Percentiles rank a stretch among this genome's conserved stretches.
phyloP scores from a whole-genome alignment of 2,329 filamentous ascomycete genomes.

The Ceratocystis cacaofunesta region DNA sequence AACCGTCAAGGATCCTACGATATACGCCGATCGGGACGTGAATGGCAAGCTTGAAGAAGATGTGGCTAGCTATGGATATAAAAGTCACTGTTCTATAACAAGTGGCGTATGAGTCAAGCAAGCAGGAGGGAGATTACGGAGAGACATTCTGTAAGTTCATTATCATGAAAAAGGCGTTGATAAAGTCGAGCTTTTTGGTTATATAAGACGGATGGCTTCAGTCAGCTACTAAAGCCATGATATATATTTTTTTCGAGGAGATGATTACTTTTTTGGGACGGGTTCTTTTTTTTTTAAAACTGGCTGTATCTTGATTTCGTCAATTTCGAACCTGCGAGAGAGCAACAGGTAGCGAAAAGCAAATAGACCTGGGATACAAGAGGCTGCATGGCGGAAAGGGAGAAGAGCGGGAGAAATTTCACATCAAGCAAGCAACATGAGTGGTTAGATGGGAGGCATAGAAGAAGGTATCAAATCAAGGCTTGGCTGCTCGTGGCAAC shows the following conservation, averaged over 20 bases:
- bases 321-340: too few species aligned
- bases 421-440: not conserved
- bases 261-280: too few species aligned
- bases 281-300: too few species aligned
- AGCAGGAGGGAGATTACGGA: not conserved
- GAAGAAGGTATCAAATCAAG: not conserved
- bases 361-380: not conserved
- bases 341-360: not conserved
- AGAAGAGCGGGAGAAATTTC: not conserved
- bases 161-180: not conserved
- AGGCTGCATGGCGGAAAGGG: not conserved
- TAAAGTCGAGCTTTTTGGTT: not conserved
- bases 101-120: not conserved
- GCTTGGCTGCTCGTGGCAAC: not conserved
- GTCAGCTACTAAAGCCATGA: too few species aligned
- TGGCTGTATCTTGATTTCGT: too few species aligned
- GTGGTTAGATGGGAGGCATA: not conserved
- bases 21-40: not conserved
- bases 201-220: not conserved
- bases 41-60: not conserved
- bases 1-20: not conserved
- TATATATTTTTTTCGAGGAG: too few species aligned
- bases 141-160: not conserved
- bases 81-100: not conserved
- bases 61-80: not conserved